Conservation (phyloP, 106 monocot genomes). For the Xerophyta viscosa region DNA sequence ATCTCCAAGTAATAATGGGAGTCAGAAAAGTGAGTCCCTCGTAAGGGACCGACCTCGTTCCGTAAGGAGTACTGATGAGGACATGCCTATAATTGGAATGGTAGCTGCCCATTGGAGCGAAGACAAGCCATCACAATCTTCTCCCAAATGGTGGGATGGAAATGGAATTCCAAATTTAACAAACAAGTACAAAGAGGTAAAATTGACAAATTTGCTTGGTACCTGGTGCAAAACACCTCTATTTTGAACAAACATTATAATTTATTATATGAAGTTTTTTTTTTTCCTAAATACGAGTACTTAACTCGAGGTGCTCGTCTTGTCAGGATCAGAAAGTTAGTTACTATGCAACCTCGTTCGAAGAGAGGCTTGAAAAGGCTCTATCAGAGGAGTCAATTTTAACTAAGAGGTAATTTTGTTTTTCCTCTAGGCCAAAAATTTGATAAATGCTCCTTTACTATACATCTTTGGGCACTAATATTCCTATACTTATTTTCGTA, state of each 20-base stretch:
- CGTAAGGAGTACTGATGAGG: constrained; percentile 30
- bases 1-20: constrained; percentile 8
- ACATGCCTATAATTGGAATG: constrained; percentile 72
- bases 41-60: too few relatives aligned
- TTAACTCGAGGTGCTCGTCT: too few relatives aligned
- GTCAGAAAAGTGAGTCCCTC: too few relatives aligned
- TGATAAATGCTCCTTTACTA: too few relatives aligned
- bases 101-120: constrained; percentile 76
- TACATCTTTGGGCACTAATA: too few relatives aligned
- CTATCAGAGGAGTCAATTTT: constrained; percentile 46
- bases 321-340: constrained; percentile 82
- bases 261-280: too few relatives aligned
- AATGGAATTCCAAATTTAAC: constrained; percentile 99
- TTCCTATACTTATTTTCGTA: too few relatives aligned
- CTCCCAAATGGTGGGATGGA: constrained; percentile 71
- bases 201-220: too few relatives aligned
- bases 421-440: too few relatives aligned
- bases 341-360: constrained; percentile 71
- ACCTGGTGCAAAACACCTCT: too few relatives aligned
- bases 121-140: constrained; percentile 30
- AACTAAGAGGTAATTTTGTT: constrained; percentile 46
- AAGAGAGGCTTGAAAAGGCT: constrained; percentile 57
- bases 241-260: too few relatives aligned
- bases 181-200: constrained; percentile 93
- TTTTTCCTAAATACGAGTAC: too few relatives aligned